Evolutionary conservation across 139 green algal genomes (phyloP).

Genomic region (Trebouxia sp.): DNA sequence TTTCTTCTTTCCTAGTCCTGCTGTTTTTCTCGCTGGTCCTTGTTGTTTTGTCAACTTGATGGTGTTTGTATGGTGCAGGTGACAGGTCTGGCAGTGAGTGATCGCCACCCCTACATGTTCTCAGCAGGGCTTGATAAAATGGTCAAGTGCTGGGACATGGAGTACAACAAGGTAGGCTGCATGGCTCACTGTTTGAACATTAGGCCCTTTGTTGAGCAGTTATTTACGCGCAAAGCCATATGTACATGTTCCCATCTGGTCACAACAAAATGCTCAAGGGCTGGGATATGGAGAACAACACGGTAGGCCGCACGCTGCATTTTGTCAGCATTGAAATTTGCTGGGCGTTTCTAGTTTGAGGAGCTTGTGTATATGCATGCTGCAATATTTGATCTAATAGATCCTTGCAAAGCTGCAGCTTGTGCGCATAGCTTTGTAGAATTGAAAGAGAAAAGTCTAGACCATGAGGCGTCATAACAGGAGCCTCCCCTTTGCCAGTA

Average conservation of each 20-base stretch:
- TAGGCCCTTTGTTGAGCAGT: neutral
- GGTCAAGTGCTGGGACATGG: conserved; percentile 99
- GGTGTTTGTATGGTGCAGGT: conserved; percentile 53
- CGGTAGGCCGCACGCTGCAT: conserved; percentile 53
- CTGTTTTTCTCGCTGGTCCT: too few species aligned
- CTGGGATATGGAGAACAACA: conserved; percentile 99
- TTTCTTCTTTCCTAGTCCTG: too few species aligned
- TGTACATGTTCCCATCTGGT: conserved; percentile 97
- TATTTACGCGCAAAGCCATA: conserved; percentile 69
- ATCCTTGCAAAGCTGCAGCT: too few species aligned
- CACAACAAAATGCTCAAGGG: conserved; percentile 99
- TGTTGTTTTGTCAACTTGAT: too few species aligned
- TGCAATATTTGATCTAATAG: too few species aligned
- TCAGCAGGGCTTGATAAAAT: conserved; percentile 93
- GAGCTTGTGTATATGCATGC: too few species aligned
- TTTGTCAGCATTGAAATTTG: neutral
- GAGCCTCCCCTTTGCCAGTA: too few species aligned
- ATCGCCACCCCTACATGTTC: conserved; percentile 98
- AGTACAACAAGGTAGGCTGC: conserved; percentile 93
- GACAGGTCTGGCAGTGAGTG: conserved; percentile 86
- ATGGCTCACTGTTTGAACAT: neutral
- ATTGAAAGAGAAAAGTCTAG: too few species aligned
- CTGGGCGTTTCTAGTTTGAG: neutral
- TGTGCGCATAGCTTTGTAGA: too few species aligned
- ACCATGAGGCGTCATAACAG: too few species aligned